These are phyloP conservation scores for Apodospora peruviana DNA, from an alignment of 495 filamentous ascomycete genomes.

Conservation along the genomic window DNA sequence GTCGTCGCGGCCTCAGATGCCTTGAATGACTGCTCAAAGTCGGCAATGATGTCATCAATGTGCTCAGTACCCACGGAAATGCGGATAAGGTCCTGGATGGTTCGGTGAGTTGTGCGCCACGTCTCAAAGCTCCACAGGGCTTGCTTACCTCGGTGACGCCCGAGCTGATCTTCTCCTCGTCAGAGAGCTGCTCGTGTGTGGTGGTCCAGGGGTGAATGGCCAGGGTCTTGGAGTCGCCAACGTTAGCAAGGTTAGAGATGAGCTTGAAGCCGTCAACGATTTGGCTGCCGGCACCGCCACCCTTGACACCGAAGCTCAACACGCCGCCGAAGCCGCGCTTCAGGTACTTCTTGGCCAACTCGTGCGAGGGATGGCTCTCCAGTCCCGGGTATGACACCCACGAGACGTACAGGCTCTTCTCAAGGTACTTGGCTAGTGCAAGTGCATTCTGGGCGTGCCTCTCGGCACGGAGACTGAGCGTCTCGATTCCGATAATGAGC, in stretches of 20 bases:
- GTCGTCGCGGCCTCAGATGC: constrained; percentile 34
- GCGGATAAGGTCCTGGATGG: constrained; percentile 68
- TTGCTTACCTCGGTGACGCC: constrained; percentile 69
- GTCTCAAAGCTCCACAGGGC: not conserved
- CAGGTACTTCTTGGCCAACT: constrained; percentile 83
- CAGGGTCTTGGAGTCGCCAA: constrained; percentile 80
- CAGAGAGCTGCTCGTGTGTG: constrained; percentile 88
- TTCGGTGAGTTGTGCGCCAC: not conserved
- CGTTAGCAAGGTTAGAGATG: constrained; percentile 84
- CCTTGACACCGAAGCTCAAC: constrained; percentile 88
- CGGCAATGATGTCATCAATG: constrained; percentile 95
- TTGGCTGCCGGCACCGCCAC: constrained; percentile 73
- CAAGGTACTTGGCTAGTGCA: constrained; percentile 75
- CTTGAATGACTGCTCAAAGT: constrained; percentile 89
- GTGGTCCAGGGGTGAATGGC: constrained; percentile 97
- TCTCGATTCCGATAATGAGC: constrained; percentile 85
- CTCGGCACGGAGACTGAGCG: constrained; percentile 78
- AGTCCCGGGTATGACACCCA: constrained; percentile 97
- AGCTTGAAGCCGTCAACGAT: constrained; percentile 94
- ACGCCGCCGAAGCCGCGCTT: constrained; percentile 87
- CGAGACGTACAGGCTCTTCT: constrained; percentile 73
- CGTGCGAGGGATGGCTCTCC: constrained; percentile 73
- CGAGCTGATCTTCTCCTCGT: constrained; percentile 73
- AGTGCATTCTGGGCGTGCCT: constrained; percentile 83
- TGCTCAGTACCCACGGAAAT: constrained; percentile 97